Evolutionary conservation across 164 flowering plant genomes (phyloP), one percentile per base, ranked within the genome.

Genomic region (Aristolochia californica): DNA sequence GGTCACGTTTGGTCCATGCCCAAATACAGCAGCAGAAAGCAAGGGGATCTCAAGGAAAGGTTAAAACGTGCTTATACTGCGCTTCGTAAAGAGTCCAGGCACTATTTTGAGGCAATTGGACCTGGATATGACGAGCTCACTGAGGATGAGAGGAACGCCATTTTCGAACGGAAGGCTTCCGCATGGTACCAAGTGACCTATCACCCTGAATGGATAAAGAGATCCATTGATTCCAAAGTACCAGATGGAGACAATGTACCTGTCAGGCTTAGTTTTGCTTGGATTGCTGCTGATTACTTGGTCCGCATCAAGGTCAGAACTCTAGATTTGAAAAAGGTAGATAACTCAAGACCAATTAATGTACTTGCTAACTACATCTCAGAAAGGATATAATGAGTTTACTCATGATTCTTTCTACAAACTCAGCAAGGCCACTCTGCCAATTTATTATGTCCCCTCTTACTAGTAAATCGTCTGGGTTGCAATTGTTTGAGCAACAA

Each of bases 151-250:
- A 88, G 66, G 71, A 82, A 78, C 56, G 2, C 10, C 0, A 1
- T 70, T 22, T 94, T 75, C 59, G 96, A 94, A 58, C 67, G 65
- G 63, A 94, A 86, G 76, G 97, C 99, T 25, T 90, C 96, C 0
- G 94, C 97, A 2, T 94, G 97, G 99, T 94, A 90, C 70, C 89
- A 74, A 64, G 99, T 90, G 4, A 75, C 91, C 0, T 94, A 90
- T 70, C 87, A 88, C 63, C 87, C 91, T 15, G 22, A 47, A 7
- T 89, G 93, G 95, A 77, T 84, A 27, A 68, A 74, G 60, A 73
- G 74, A 60, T 59, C 80, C 2, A 10, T 66, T 62, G 77, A 77
- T 34, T 18, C 80, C 71, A 84, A 56, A 55, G 74, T 62, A 5
- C 67, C 69, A 0, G 88, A 67, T 57, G 70, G 61, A 28, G 64